Conservation (phyloP, 1,139 yeast species). For the Pichia sp. region DNA sequence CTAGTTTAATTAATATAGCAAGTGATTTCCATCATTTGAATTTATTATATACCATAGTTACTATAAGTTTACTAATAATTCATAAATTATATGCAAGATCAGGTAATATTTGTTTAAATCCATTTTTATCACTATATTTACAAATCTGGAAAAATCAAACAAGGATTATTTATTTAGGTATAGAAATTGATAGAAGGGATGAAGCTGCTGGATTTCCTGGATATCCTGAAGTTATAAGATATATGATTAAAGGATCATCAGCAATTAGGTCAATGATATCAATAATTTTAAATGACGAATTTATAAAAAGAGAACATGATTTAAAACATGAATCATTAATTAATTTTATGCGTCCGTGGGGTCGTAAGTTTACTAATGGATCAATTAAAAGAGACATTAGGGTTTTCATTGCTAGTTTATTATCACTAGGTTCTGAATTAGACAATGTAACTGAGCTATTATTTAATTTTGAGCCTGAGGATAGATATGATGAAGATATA, state of each 20-base stretch:
- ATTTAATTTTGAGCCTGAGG: slow-evolving; percentile 55
- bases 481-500: slow-evolving; percentile 67
- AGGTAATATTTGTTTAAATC: slow-evolving; percentile 44
- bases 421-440: slow-evolving; percentile 38
- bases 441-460: slow-evolving; percentile 49
- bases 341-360: slow-evolving; percentile 56
- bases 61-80: slow-evolving; percentile 45
- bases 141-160: slow-evolving; percentile 63
- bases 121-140: slow-evolving; percentile 50
- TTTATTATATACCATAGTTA: slow-evolving; percentile 45
- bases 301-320: slow-evolving; percentile 40
- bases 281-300: slow-evolving; percentile 45
- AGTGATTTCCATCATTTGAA: slow-evolving; percentile 33
- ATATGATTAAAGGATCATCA: slow-evolving; percentile 55
- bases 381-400: slow-evolving; percentile 52
- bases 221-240: slow-evolving; percentile 34
- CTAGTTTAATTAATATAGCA: slow-evolving; percentile 23
- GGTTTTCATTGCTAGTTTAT: slow-evolving; percentile 38
- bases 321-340: slow-evolving; percentile 47
- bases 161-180: slow-evolving; percentile 46
- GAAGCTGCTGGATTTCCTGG: slow-evolving; percentile 36
- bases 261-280: slow-evolving; percentile 59
- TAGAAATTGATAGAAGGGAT: slow-evolving; percentile 57
- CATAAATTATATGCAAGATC: slow-evolving; percentile 42
- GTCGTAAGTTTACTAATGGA: slow-evolving; percentile 51